phyloP scores from a whole-genome alignment of 371 early-diverging fungal genomes.

The Batkoa obscura region DNA sequence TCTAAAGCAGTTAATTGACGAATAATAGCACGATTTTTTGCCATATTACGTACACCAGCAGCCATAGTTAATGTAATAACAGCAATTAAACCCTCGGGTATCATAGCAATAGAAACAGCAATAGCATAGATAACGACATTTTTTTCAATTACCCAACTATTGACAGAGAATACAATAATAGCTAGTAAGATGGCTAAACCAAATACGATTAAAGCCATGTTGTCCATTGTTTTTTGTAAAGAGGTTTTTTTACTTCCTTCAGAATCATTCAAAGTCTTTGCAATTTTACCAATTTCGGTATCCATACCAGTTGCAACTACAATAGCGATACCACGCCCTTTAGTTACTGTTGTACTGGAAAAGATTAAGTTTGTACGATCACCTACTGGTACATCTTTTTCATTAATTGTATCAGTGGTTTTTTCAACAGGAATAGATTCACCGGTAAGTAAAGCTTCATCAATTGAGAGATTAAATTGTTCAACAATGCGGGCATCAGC shows the following conservation, averaged over 20 bases:
- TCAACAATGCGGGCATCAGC: conserved; percentile 75
- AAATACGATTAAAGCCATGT: conserved; percentile 53
- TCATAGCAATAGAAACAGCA: conserved; percentile 79
- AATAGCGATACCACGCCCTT: conserved; percentile 33
- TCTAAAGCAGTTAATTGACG: conserved; percentile 77
- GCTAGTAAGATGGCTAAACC: conserved; percentile 44
- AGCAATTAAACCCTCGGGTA: conserved; percentile 91
- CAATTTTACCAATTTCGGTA: conserved; percentile 88
- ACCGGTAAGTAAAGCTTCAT: conserved; percentile 76
- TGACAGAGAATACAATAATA: conserved; percentile 45
- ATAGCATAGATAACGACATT: conserved; percentile 52
- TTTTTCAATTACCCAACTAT: conserved; percentile 24
- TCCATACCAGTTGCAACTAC: conserved; percentile 63
- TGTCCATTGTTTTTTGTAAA: conserved; percentile 49
- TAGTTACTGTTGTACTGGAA: conserved; percentile 32
- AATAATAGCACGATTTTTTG: conserved; percentile 66
- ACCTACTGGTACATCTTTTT: conserved; percentile 33
- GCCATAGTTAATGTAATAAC: conserved; percentile 80
- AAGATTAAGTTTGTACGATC: conserved; percentile 36
- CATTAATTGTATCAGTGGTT: conserved; percentile 16
- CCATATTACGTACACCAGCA: conserved; percentile 76
- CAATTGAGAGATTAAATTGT: conserved; percentile 55
- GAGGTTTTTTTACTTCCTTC: conserved; percentile 41
- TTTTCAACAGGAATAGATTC: conserved; percentile 60
- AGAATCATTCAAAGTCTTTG: conserved; percentile 56